phyloP scores from a whole-genome alignment of 352 stramenopile species.

The Phytophthora tentaculata region DNA sequence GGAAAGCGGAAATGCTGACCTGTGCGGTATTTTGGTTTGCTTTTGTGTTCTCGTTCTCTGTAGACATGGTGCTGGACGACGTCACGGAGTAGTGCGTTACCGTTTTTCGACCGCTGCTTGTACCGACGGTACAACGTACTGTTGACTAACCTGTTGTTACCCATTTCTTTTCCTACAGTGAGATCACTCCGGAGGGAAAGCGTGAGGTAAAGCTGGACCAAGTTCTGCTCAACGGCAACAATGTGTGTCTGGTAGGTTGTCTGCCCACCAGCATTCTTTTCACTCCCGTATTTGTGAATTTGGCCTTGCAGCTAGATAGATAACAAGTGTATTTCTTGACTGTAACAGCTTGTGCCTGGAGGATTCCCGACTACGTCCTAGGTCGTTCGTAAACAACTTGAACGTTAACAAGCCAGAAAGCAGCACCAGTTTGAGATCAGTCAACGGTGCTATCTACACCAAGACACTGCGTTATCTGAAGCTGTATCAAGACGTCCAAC shows the following conservation, averaged over 20 bases:
- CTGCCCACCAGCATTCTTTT: neutral
- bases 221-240: slow-evolving; percentile 99
- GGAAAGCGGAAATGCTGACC: slow-evolving; percentile 7
- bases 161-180: slow-evolving; percentile 38
- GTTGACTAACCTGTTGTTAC: neutral
- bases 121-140: neutral
- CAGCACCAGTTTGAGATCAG: slow-evolving; percentile 1
- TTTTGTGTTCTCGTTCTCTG: slow-evolving; percentile 10
- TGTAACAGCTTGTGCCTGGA: slow-evolving; percentile 75
- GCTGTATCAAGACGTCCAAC: slow-evolving; percentile 6
- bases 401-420: slow-evolving; percentile 12
- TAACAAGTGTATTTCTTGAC: slow-evolving; percentile 17
- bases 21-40: no score
- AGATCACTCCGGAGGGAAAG: slow-evolving; percentile 89
- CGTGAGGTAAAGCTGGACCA: slow-evolving; percentile 91
- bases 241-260: slow-evolving; percentile 91
- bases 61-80: slow-evolving; percentile 94
- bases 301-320: neutral
- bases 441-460: slow-evolving; percentile 7
- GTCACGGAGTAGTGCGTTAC: slow-evolving; percentile 93
- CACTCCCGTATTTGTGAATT: neutral
- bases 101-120: slow-evolving; percentile 6
- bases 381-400: slow-evolving; percentile 2
- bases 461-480: slow-evolving; percentile 5
- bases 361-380: slow-evolving; percentile 62